Evolutionary conservation across 164 flowering plant species (phyloP), one percentile per base, ranked within the genome.

Genomic region (Liriodendron chinense): DNA sequence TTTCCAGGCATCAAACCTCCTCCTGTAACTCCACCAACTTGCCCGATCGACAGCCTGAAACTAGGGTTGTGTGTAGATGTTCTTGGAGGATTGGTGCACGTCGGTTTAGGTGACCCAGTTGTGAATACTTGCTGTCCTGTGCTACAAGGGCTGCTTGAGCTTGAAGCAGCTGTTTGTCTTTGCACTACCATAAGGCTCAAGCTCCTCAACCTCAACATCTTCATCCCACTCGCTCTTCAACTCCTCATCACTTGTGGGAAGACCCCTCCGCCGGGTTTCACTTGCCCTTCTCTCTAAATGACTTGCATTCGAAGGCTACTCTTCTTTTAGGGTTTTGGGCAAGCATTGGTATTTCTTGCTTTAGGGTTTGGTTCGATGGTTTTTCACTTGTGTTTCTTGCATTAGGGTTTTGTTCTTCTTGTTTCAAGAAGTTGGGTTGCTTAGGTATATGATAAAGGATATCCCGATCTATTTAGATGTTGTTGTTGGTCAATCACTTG

Each of bases 161-260:
- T 94, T n/a, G 96, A 92, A 80, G 98, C 98, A 1, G 97, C 97
- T 14, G 22, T 94, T 48, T 94, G 98, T 72, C 89, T 94, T 9
- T 94, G 97, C 87, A 90, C 89, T 5, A 75, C 87, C n/a, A 82
- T 94, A 72, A 89, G 90, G 76, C 80, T 90, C 10, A 92, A 85
- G 87, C 90, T 94, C 26, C 91, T 92, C 1, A 94, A 94, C 77
- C 84, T 94, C 63, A 89, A 88, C 80, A 92, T 92, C 57, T 90
- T 87, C 85, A 72, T 92, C 63, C 98, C 98, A 47, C 77, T 92
- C 14, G 94, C 94, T 65, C 93, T 92, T 70, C 85, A 87, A 67
- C 87, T 79, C 26, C 87, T 94, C 7, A 82, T 86, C 16, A 88
- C 91, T 49, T 94, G 97, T 81, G 97, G 94, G 14, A 73, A 73